Conservation (phyloP, 169 alveolate genomes). For the Eimeria falciformis region DNA sequence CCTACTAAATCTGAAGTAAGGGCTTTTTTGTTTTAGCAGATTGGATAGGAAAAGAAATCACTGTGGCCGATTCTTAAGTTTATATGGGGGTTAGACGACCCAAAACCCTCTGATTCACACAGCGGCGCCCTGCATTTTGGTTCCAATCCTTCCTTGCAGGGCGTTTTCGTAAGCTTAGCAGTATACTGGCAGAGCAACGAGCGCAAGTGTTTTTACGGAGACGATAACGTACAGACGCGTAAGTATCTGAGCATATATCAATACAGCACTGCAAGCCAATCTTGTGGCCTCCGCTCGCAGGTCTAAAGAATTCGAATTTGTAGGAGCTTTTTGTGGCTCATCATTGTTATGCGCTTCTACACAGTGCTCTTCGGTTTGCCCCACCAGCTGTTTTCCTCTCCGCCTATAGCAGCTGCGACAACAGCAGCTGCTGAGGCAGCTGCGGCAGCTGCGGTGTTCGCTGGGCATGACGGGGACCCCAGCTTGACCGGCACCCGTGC, state of each 20-base stretch:
- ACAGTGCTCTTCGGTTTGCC: constrained; percentile 14
- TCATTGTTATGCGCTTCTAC: neutral
- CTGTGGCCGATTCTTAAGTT: too few relatives aligned
- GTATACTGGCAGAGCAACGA: constrained; percentile 15
- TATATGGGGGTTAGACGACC: too few relatives aligned
- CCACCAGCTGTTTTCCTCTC: constrained; percentile 20
- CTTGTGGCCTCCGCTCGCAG: too few relatives aligned
- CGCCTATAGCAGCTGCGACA: constrained; percentile 34
- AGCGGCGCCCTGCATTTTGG: too few relatives aligned
- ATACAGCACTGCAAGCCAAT: too few relatives aligned
- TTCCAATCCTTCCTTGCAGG: neutral
- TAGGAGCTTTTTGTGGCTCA: neutral
- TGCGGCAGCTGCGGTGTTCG: constrained; percentile 22
- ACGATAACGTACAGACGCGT: neutral
- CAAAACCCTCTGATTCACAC: too few relatives aligned
- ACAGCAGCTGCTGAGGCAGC: constrained; percentile 53
- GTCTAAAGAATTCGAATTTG: too few relatives aligned
- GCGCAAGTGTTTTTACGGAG: neutral
- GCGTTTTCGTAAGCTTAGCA: neutral
- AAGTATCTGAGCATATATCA: neutral
- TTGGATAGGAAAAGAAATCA: too few relatives aligned
- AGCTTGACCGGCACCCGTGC: constrained; percentile 9
- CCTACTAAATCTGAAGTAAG: neutral
- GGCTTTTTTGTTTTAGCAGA: neutral
- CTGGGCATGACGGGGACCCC: constrained; percentile 20